Conservation (phyloP, 208 protist species). For the Blechomonas ayalai region DNA sequence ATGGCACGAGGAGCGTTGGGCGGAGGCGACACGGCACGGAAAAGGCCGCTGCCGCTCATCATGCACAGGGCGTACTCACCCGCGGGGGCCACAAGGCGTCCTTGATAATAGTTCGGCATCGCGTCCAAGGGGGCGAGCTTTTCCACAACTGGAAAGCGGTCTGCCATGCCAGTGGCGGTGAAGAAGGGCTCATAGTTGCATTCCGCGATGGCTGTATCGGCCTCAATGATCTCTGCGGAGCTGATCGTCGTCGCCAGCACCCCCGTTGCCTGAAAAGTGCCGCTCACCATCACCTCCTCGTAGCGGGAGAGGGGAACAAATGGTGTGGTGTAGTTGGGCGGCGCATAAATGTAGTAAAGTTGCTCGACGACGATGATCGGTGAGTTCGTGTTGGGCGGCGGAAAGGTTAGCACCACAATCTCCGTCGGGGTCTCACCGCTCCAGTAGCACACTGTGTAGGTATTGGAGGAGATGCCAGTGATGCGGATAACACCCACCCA, state of each 20-base stretch:
- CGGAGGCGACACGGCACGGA: conserved; percentile 35
- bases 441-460: conserved; percentile 73
- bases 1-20: conserved; percentile 2
- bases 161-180: conserved; percentile 4
- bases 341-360: conserved; percentile 57
- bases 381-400: conserved; percentile 7
- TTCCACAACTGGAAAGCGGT: conserved; percentile 19
- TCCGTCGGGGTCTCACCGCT: conserved; percentile 37
- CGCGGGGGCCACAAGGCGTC: conserved; percentile 23
- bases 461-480: conserved; percentile 11
- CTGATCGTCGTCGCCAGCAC: conserved; percentile 5
- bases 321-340: conserved; percentile 29
- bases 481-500: conserved; percentile 70
- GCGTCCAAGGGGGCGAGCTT: conserved; percentile 10
- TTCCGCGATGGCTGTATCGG: conserved; percentile 32
- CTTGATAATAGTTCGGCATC: conserved; percentile 18
- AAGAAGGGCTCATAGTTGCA: conserved; percentile 80
- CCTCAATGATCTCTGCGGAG: conserved; percentile 31
- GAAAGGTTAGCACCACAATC: conserved; percentile 40
- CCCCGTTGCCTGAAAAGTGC: conserved; percentile 29
- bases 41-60: conserved; percentile 33
- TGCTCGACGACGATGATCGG: conserved; percentile 38
- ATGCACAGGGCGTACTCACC: conserved; percentile 71
- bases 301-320: conserved; percentile 31
- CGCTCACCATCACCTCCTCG: conserved; percentile 59